These are phyloP conservation scores for Schizosaccharomyces lindneri DNA, from an alignment of 805 yeast genomes.

Conservation along the genomic window DNA sequence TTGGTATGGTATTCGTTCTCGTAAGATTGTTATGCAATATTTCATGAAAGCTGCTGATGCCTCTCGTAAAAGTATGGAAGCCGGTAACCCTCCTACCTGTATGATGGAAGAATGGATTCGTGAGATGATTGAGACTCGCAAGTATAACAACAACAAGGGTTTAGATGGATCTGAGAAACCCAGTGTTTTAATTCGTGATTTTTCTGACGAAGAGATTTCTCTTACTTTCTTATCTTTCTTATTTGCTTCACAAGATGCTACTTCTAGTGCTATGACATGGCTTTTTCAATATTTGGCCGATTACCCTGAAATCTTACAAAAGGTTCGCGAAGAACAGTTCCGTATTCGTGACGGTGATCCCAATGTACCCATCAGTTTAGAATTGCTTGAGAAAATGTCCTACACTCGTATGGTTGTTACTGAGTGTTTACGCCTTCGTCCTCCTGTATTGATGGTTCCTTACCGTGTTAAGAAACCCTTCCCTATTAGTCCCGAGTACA, in stretches of 20 bases:
- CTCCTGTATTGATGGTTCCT: conserved; percentile 96
- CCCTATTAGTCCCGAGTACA: conserved; percentile 60
- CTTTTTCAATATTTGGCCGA: conserved; percentile 88
- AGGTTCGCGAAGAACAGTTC: conserved; percentile 81
- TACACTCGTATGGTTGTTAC: conserved; percentile 79
- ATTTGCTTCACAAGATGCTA: conserved; percentile 95
- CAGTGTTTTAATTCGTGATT: conserved; percentile 37
- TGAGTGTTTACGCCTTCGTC: conserved; percentile 82
- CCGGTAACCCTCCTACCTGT: conserved; percentile 60
- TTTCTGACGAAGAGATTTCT: conserved; percentile 72
- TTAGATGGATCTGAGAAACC: conserved; percentile 29
- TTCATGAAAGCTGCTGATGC: conserved; percentile 70
- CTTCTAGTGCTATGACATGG: conserved; percentile 95
- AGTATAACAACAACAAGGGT: conserved; percentile 16
- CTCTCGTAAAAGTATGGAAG: conserved; percentile 58
- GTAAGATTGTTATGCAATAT: conserved; percentile 81
- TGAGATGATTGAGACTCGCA: conserved; percentile 53
- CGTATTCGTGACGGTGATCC: conserved; percentile 60
- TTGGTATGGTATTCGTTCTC: conserved; percentile 88
- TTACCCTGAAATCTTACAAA: conserved; percentile 68
- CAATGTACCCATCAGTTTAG: conserved; percentile 31
- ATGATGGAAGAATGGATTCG: conserved; percentile 89
- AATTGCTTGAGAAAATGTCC: conserved; percentile 59
- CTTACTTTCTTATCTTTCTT: conserved; percentile 91
- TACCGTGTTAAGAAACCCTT: conserved; percentile 71